Evolutionary conservation across 768 basidiomycete species (phyloP), one percentile per base, ranked within the genome.

Genomic region (Mycena olivaceomarginata): DNA sequence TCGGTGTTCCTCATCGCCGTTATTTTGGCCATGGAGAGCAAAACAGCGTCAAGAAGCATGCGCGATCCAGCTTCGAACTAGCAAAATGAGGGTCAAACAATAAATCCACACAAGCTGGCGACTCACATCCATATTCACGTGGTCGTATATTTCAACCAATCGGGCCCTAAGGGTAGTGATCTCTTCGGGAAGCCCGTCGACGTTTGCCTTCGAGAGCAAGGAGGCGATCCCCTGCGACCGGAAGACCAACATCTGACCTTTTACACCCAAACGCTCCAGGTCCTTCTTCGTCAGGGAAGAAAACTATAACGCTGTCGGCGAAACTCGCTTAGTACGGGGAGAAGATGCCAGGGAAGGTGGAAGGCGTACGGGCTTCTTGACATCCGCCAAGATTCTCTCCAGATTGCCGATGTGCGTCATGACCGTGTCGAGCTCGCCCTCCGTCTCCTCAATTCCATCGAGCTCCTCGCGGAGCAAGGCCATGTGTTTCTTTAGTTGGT

Each of bases 21-120:
- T 48, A 67, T 67, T 37, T 67, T 48, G 66, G 31, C n/a, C 16
- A 67, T 31, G 18, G 48, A 67, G 66, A 67, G 46, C 9, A 66
- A 48, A 22, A 48, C 46, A 48, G 46, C 46, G 46, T 48, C 46
- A 15, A 48, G 12, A 45, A 66, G 46, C 64, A 66, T 66, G 15
- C 64, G 41, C 25, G 64, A 66, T 37, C 64, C 43, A 22, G 64
- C 64, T 66, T 66, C 64, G 13, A 45, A 66, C 64, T 66, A n/a
- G n/a, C n/a, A n/a, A 31, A n/a, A 15, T 48, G 16, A 9, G 43
- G 25, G 31, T n/a, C 46, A 25, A 65, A 62, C 18, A 40, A n/a
- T 53, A 20, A 20, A 5, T n/a, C n/a, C 51, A 10, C 20, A n/a
- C 51, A 53, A 53, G 20, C 20, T 53, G 51, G 51, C 20, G n/a